phyloP scores from a whole-genome alignment of 805 yeast species.

The Zygoascus ofunaensis region DNA sequence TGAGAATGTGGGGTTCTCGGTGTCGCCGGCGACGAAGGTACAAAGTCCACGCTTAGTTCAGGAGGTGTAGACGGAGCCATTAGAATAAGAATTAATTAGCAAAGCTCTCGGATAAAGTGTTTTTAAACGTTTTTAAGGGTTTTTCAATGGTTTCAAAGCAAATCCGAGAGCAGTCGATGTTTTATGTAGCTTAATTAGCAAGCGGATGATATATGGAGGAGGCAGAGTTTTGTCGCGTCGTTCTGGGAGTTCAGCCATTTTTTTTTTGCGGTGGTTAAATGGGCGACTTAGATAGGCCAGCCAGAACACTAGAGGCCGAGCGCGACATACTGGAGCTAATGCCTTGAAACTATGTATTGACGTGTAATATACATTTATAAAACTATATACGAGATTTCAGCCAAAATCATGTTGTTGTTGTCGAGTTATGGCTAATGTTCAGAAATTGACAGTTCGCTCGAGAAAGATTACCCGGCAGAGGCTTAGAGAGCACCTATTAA shows the following conservation, averaged over 20 bases:
- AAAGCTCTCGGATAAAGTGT: too few species aligned
- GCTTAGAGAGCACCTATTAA: too few species aligned
- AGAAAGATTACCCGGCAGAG: too few species aligned
- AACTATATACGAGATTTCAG: too few species aligned
- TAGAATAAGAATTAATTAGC: too few species aligned
- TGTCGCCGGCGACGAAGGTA: conserved; percentile 1
- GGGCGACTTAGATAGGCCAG: neutral
- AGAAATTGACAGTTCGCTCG: neutral
- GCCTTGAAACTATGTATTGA: neutral
- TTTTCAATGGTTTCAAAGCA: too few species aligned
- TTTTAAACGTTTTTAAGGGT: too few species aligned
- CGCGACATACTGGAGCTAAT: neutral
- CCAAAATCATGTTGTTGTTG: too few species aligned
- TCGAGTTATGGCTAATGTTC: neutral
- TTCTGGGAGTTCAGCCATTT: neutral
- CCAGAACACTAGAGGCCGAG: neutral
- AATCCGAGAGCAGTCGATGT: neutral
- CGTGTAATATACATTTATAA: neutral
- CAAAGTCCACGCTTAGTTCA: conserved; percentile 2
- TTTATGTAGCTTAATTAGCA: neutral
- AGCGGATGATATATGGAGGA: neutral
- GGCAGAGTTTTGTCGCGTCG: neutral
- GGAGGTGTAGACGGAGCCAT: conserved; percentile 15
- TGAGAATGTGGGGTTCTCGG: neutral
- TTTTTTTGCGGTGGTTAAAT: neutral